Conservation (phyloP, 1,284 basidiomycete species). For the Wolfiporia cocos region DNA sequence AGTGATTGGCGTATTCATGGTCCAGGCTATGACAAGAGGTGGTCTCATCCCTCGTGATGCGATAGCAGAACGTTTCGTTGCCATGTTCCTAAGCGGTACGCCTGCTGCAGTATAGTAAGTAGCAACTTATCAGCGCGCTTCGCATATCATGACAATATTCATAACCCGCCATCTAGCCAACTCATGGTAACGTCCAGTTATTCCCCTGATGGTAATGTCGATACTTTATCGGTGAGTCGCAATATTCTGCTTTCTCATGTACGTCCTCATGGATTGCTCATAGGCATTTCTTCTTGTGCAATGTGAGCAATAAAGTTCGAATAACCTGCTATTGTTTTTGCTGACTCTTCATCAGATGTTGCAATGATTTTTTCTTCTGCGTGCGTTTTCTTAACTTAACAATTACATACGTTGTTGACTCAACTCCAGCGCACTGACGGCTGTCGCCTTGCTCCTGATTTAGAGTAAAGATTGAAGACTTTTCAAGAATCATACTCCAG, state of each 20-base stretch:
- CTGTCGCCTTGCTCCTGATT: conserved; percentile 7
- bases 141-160: no score
- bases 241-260: background rate
- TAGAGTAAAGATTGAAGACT: no score
- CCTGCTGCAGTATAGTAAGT: conserved; percentile 32
- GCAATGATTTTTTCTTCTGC: conserved; percentile 35
- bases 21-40: conserved; percentile 31
- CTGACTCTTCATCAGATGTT: conserved; percentile 20
- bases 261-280: background rate
- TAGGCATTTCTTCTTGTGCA: conserved; percentile 35
- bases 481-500: no score
- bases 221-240: conserved; percentile 30
- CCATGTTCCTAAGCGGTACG: conserved; percentile 35
- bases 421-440: conserved; percentile 5
- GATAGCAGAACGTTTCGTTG: conserved; percentile 36
- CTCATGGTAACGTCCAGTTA: conserved; percentile 33
- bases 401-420: background rate
- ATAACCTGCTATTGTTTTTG: background rate
- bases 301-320: conserved; percentile 24
- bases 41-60: conserved; percentile 31
- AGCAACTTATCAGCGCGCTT: background rate
- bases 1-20: conserved; percentile 41
- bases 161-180: no score
- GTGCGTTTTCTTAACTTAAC: conserved; percentile 18
- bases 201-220: conserved; percentile 30